Percentiles rank a stretch among this genome's conserved stretches.
These are phyloP conservation scores for Zygosaccharomyces sapae DNA, from an alignment of 1,139 yeast species.

Conservation along the genomic window DNA sequence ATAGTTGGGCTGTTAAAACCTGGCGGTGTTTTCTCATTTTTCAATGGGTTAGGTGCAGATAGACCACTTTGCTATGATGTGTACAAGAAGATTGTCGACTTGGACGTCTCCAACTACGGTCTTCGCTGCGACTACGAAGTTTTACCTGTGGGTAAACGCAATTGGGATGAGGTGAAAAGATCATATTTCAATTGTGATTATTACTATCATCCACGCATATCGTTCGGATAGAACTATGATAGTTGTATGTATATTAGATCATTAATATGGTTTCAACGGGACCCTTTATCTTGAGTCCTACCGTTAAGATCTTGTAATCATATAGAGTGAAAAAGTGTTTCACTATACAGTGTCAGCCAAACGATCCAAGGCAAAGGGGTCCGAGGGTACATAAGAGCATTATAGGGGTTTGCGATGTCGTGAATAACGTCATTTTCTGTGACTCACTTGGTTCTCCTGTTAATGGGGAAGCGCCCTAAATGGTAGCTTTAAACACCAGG, in stretches of 20 bases:
- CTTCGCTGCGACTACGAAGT: slow-evolving; percentile 52
- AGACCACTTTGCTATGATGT: slow-evolving; percentile 85
- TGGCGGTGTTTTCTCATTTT: slow-evolving; percentile 78
- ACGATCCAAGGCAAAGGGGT: no score
- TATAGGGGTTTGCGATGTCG: neutral
- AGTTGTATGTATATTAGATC: neutral
- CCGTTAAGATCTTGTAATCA: neutral
- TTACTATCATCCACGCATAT: slow-evolving; percentile 36
- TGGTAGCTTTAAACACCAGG: neutral
- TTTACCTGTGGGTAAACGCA: slow-evolving; percentile 41
- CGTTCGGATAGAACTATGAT: slow-evolving; percentile 20
- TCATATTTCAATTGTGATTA: slow-evolving; percentile 35
- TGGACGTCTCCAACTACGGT: slow-evolving; percentile 79
- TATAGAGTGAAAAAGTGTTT: neutral
- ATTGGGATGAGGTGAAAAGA: slow-evolving; percentile 35
- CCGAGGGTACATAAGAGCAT: neutral
- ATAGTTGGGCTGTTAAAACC: slow-evolving; percentile 81
- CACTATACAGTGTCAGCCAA: neutral
- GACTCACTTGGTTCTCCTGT: neutral
- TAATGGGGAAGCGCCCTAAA: neutral
- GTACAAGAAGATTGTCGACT: slow-evolving; percentile 74
- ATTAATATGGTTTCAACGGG: neutral
- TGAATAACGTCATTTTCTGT: neutral
- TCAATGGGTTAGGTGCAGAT: slow-evolving; percentile 96
- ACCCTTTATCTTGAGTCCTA: neutral